Base-by-base conservation (phyloP, 495 filamentous ascomycete genomes). In the Daldinia vernicosa region DNA sequence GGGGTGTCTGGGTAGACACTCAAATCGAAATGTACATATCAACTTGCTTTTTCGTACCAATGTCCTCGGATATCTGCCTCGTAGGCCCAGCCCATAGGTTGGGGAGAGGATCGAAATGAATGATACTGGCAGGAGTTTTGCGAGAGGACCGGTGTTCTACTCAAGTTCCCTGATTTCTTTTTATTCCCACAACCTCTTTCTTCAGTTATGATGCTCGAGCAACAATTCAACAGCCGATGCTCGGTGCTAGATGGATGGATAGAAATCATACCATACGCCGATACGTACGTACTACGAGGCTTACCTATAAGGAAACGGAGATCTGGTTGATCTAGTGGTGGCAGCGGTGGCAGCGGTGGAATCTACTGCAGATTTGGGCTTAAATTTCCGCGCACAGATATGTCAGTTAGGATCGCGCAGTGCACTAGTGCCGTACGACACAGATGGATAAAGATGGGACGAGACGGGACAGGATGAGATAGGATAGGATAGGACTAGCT, bases 51-150 rank as follows among this genome's bases (percentile, higher is more conserved):
- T 62, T 56, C 62, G 52, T 66, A 50, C 17, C 56, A 61, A 61
- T 58, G 11, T 55, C 35, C 27, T 55, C 57, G 51, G 24, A 58
- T 40, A 35, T 27, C 37, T 28, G 43, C 32, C 27, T 51, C 22
- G 27, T 59, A 19, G 54, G 37, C 37, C 26, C 27, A 35, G 33
- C 39, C 39, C 5, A 47, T 47, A 47, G 57, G 45, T 54, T 19
- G 67, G 60, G 54, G 37, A 63, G 12, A 47, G 40, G 32, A 17
- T 55, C 43, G 27, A 35, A 66, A 47, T 61, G 53, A 60, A 71
- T 66, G 63, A 72, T 67, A 63, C 59, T 37, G 64, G 59, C 47
- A n/a, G 63, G 60, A 61, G 43, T 47, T 45, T 62, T 55, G 55
- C 52, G 54, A 53, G 55, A 53, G 56, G 60, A 43, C 66, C 33